These are phyloP conservation scores for Neurospora intermedia DNA, from an alignment of 495 filamentous ascomycete genomes.

Conservation along the genomic window DNA sequence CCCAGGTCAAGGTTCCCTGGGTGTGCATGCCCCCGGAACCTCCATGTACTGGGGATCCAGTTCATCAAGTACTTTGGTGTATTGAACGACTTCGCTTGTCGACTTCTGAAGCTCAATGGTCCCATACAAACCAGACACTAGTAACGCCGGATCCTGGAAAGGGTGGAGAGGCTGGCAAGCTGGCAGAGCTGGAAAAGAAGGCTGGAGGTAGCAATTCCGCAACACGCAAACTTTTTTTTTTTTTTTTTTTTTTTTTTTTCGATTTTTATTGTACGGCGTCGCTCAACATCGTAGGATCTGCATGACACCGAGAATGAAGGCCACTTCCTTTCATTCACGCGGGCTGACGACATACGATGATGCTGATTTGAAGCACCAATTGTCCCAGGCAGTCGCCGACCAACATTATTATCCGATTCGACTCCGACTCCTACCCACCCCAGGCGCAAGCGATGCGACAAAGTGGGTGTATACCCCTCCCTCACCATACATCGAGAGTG, in stretches of 20 bases:
- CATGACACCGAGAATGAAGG: background rate
- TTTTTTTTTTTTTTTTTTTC: no score
- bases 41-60: background rate
- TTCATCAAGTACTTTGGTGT: no score
- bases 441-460: background rate
- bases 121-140: background rate
- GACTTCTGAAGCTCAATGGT: background rate
- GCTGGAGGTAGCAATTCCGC: background rate
- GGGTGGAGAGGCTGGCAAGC: background rate
- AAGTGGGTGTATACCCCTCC: background rate
- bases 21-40: background rate
- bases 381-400: background rate
- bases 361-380: background rate
- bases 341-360: background rate
- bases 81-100: background rate
- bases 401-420: background rate
- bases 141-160: background rate
- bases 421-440: background rate
- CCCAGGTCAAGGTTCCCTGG: background rate
- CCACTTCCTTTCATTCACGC: background rate
- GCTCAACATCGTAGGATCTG: background rate
- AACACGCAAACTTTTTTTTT: background rate
- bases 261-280: background rate
- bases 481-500: background rate
- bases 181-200: background rate